These are phyloP conservation scores for Rhynchosporium agropyri DNA, from an alignment of 2,329 filamentous ascomycete species.

Conservation along the genomic window DNA sequence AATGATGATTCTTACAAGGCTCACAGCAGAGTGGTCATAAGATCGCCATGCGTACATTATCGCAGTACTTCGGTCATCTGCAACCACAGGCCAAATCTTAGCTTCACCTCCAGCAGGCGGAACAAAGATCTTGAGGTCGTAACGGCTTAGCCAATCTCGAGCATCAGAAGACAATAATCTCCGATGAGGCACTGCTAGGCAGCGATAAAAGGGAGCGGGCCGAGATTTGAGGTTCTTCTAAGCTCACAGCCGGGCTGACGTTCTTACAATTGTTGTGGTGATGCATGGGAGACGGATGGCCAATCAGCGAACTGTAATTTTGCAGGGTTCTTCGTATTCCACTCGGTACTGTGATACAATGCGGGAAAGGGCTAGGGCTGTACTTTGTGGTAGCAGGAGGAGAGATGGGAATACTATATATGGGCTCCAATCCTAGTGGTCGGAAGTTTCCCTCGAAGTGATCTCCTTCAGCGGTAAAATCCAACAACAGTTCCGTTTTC, in stretches of 20 bases:
- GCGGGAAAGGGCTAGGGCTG: conserved; percentile 2
- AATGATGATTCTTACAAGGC: no score
- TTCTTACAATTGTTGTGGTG: not conserved
- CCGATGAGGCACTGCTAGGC: conserved; percentile 14
- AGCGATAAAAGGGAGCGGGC: conserved; percentile 1
- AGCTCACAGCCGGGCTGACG: conserved; percentile 1
- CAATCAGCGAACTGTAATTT: conserved; percentile 7
- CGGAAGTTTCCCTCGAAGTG: not conserved
- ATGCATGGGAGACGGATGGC: not conserved
- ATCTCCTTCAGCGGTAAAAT: not conserved
- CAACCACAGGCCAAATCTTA: not conserved
- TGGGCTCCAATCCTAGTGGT: not conserved
- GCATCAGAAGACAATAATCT: not conserved
- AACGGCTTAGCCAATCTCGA: not conserved
- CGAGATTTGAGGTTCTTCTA: conserved; percentile 11
- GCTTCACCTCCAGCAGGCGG: conserved; percentile 3
- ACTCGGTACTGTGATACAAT: not conserved
- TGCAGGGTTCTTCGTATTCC: conserved; percentile 18
- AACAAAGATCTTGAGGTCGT: not conserved
- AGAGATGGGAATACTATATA: conserved; percentile 8
- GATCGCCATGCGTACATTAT: not conserved
- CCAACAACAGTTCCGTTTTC: not conserved
- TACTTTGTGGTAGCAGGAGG: not conserved
- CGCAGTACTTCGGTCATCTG: not conserved
- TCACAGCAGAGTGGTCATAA: not conserved